phyloP scores from a whole-genome alignment of 768 basidiomycete genomes.

The Tulasnella sp. region DNA sequence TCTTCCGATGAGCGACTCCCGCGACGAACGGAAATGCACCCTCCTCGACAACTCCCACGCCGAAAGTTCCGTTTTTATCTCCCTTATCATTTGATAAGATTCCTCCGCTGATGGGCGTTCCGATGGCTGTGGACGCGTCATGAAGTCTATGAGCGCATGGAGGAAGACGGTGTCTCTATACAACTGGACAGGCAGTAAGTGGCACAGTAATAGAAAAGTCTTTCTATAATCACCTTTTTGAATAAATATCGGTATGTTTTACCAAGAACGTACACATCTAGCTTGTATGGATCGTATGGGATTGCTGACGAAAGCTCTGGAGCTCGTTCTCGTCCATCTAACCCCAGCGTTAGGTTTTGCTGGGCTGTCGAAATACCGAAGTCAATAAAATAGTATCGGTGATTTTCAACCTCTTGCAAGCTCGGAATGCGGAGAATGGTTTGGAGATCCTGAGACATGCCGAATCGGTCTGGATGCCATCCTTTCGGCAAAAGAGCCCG shows the following conservation, averaged over 20 bases:
- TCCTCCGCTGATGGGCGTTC: conserved; percentile 13
- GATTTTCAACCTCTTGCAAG: not conserved
- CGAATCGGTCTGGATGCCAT: conserved; percentile 12
- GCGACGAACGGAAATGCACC: too few species aligned
- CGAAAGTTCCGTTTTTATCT: not conserved
- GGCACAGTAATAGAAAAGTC: not conserved
- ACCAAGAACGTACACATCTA: conserved; percentile 20
- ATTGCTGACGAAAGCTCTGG: conserved; percentile 14
- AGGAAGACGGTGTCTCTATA: not conserved
- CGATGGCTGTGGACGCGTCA: not conserved
- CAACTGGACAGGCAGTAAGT: not conserved
- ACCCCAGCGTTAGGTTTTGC: not conserved
- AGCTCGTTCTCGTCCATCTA: conserved; percentile 12
- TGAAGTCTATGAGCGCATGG: not conserved
- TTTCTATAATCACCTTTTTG: not conserved
- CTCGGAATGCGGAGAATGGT: not conserved
- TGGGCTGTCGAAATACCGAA: conserved; percentile 19
- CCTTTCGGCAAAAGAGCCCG: conserved; percentile 13
- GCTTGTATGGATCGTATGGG: conserved; percentile 20
- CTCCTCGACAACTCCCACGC: too few species aligned
- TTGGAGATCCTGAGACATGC: not conserved
- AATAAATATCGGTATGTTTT: not conserved
- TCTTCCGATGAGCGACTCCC: too few species aligned
- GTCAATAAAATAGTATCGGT: conserved; percentile 22
- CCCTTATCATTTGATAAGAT: not conserved